Evolutionary conservation across 2,329 filamentous ascomycete species (phyloP), one percentile per base, ranked within the genome.

Genomic region (Orbilia javanica): DNA sequence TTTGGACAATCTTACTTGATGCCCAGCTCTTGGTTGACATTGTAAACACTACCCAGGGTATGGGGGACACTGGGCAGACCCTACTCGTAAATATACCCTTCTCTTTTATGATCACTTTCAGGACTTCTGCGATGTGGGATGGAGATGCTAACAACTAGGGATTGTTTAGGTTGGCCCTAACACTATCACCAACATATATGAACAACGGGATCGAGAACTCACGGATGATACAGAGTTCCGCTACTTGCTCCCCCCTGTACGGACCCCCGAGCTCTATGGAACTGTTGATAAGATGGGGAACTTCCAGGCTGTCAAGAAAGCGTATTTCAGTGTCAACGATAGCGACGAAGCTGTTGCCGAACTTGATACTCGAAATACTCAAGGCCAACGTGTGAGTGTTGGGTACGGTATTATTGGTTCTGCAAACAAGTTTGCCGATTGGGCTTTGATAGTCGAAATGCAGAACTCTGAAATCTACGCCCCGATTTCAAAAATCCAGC

Each of bases 391-490:
- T 3, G 93, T 97, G 0, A 91, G 93, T 10, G 90, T 94, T n/a
- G 94, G 94, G 22, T 95, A 90, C 81, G 92, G 93, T 6, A 87
- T 91, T 10, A 89, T 92, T 0, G 87, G 88, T 66, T 93, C 88
- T 4, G 83, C 85, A 0, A 65, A 50, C 69, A 75, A 79, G 11
- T 84, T 96, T 65, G 92, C 92, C 6, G 89, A 95, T 81, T 97
- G 94, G 94, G 90, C 92, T 4, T 85, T 97, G 2, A 81, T 97
- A 1, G 88, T 97, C 0, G 94, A 97, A 83, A 91, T 96, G 83
- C 86, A 89, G 1, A 89, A 89, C 79, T 83, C 83, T 22, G 94
- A 97, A 84, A 93, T 94, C 0, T 94, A 92, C 85, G 86, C 87
- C 6, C 92, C 94, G 0, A 94, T 97, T 72, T 84, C 86, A 29